Conservation (phyloP, 768 basidiomycete species). For the Fibroporia radiculosa region DNA sequence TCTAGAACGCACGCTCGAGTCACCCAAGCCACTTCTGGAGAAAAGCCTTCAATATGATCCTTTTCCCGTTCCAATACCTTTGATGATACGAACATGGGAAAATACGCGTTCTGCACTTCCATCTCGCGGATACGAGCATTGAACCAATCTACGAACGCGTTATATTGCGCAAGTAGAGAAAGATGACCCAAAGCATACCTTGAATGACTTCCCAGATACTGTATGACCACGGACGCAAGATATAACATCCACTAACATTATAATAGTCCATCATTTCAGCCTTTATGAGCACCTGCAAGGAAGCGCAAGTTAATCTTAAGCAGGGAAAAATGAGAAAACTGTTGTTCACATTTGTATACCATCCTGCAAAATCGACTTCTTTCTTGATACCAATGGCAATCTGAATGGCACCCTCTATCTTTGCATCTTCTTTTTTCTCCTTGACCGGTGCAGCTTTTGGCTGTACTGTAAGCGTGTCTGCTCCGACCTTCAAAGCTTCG, state of each 20-base stretch:
- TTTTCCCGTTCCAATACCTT: constrained; percentile 95
- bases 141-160: constrained; percentile 71
- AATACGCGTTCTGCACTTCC: constrained; percentile 95
- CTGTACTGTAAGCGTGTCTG: constrained; percentile 23
- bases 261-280: constrained; percentile 99
- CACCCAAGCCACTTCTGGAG: constrained; percentile 99
- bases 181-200: constrained; percentile 37
- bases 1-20: constrained; percentile 81
- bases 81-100: constrained; percentile 96
- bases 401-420: constrained; percentile 83
- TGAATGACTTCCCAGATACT: constrained; percentile 97
- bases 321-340: background rate
- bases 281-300: constrained; percentile 82
- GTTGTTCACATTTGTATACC: constrained; percentile 84
- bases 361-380: constrained; percentile 88
- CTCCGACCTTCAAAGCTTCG: constrained; percentile 43
- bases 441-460: constrained; percentile 28
- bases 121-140: constrained; percentile 86
- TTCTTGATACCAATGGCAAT: constrained; percentile 95
- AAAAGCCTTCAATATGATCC: constrained; percentile 98
- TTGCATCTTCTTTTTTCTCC: constrained; percentile 68
- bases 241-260: constrained; percentile 97
- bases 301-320: constrained; percentile 6
- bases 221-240: constrained; percentile 96
- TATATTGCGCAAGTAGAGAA: background rate